Evolutionary conservation across 352 stramenopile genomes (phyloP).

Genomic region (Hyaloperonospora arabidopsidis): DNA sequence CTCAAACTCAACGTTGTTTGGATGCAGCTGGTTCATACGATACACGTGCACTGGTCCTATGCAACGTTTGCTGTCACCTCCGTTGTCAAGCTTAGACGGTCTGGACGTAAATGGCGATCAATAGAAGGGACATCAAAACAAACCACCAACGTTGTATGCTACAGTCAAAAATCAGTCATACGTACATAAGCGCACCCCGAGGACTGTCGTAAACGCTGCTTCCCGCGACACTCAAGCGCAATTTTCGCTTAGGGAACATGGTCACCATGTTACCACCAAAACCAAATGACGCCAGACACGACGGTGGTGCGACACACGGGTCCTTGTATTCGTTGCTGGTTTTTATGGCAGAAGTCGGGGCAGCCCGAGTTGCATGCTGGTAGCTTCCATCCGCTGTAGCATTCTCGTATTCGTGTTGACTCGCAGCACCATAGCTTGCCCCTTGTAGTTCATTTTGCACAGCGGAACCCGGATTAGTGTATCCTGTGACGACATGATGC

Average conservation of each 20-base stretch:
- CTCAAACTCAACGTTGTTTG: constrained; percentile 56
- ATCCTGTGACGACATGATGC: constrained; percentile 8
- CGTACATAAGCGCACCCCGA: constrained; percentile 41
- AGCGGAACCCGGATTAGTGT: constrained; percentile 7
- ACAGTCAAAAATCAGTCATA: constrained; percentile 9
- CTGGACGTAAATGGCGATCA: constrained; percentile 17
- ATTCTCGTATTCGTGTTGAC: constrained; percentile 14
- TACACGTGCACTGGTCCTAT: constrained; percentile 80
- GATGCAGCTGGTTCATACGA: constrained; percentile 72
- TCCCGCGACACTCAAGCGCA: constrained; percentile 60
- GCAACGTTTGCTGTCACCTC: constrained; percentile 49
- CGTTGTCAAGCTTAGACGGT: constrained; percentile 44
- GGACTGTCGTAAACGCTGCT: constrained; percentile 60
- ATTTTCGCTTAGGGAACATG: constrained; percentile 84
- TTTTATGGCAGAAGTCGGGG: constrained; percentile 16
- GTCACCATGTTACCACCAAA: constrained; percentile 86
- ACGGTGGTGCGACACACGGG: constrained; percentile 60
- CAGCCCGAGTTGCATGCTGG: constrained; percentile 14
- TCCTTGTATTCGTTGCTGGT: constrained; percentile 82
- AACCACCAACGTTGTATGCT: neutral
- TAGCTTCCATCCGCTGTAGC: constrained; percentile 4
- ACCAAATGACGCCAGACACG: constrained; percentile 71
- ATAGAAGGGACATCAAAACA: constrained; percentile 9
- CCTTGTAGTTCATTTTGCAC: constrained; percentile 10
- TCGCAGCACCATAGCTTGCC: constrained; percentile 10